Conservation (phyloP, 805 yeast species). For the Zygosaccharomyces pseudorouxii region DNA sequence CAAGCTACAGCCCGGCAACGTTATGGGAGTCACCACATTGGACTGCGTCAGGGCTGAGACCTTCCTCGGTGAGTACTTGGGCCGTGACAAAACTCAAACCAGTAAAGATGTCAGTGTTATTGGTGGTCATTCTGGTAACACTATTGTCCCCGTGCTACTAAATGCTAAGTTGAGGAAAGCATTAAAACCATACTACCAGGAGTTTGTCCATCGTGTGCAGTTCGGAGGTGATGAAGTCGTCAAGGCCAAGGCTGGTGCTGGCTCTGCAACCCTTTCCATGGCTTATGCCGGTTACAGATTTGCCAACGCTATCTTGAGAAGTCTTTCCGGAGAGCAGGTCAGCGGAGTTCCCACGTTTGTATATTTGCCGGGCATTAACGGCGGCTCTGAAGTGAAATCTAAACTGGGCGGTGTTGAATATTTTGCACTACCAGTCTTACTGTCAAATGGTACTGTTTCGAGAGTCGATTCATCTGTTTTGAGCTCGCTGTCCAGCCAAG, state of each 20-base stretch:
- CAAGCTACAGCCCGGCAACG: constrained; percentile 67
- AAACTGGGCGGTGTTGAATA: constrained; percentile 41
- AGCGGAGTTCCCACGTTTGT: constrained; percentile 41
- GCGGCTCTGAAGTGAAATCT: constrained; percentile 42
- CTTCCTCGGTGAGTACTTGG: constrained; percentile 42
- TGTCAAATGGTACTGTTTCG: constrained; percentile 50
- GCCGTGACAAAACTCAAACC: constrained; percentile 37
- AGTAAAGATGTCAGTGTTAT: constrained; percentile 64
- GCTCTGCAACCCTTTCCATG: constrained; percentile 83
- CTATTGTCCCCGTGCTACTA: constrained; percentile 72
- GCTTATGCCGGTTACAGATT: constrained; percentile 80
- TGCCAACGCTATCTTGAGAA: constrained; percentile 58
- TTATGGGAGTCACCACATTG: constrained; percentile 79
- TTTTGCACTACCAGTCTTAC: constrained; percentile 59
- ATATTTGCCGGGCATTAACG: constrained; percentile 50
- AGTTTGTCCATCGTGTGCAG: constrained; percentile 71
- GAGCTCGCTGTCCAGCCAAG: constrained; percentile 42
- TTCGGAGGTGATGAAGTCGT: constrained; percentile 89
- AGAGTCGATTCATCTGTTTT: constrained; percentile 49
- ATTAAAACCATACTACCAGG: constrained; percentile 43
- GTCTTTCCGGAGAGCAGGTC: constrained; percentile 21
- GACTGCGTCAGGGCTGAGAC: constrained; percentile 75
- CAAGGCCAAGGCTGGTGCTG: constrained; percentile 78
- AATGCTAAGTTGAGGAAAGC: constrained; percentile 48
- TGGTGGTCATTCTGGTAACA: constrained; percentile 83